Conservation (phyloP, 176 grass and related monocot species). For the Zizania latifolia region DNA sequence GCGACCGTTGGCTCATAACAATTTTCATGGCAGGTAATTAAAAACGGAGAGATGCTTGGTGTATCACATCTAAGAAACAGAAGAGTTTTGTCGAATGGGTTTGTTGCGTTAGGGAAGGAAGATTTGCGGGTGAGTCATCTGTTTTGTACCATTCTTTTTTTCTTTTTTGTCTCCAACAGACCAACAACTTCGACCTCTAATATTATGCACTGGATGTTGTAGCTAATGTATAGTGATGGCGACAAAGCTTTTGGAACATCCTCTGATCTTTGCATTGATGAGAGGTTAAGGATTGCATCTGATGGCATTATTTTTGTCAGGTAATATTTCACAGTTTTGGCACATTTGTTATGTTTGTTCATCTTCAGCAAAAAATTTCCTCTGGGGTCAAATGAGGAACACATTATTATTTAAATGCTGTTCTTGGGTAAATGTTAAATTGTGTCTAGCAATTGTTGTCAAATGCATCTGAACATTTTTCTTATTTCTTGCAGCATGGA, state of each 20-base stretch:
- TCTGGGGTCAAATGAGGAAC: conserved; percentile 7
- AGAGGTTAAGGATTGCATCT: conserved; percentile 87
- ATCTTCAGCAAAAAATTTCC: conserved; percentile 7
- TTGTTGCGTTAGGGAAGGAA: conserved; percentile 82
- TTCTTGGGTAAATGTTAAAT: conserved; percentile 4
- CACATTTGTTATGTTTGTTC: conserved; percentile 15
- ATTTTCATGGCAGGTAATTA: conserved; percentile 81
- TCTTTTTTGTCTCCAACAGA: conserved; percentile 5
- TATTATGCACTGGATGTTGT: conserved; percentile 38
- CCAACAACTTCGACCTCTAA: conserved; percentile 13
- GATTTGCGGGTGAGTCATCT: conserved; percentile 68
- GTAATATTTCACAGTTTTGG: conserved; percentile 40
- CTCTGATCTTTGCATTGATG: conserved; percentile 82
- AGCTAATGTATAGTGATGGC: conserved; percentile 99
- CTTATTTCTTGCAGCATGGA: conserved; percentile 70
- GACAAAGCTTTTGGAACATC: conserved; percentile 96
- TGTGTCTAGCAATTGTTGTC: conserved; percentile 4
- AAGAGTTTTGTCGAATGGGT: conserved; percentile 94
- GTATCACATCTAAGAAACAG: conserved; percentile 96
- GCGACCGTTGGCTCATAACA: no score
- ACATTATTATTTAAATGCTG: background rate
- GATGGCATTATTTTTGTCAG: conserved; percentile 95
- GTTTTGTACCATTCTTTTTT: conserved; percentile 17
- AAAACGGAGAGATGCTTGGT: conserved; percentile 98
- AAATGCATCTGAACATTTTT: background rate